phyloP scores from a whole-genome alignment of 768 basidiomycete species.

The Psilocybe cubensis region DNA sequence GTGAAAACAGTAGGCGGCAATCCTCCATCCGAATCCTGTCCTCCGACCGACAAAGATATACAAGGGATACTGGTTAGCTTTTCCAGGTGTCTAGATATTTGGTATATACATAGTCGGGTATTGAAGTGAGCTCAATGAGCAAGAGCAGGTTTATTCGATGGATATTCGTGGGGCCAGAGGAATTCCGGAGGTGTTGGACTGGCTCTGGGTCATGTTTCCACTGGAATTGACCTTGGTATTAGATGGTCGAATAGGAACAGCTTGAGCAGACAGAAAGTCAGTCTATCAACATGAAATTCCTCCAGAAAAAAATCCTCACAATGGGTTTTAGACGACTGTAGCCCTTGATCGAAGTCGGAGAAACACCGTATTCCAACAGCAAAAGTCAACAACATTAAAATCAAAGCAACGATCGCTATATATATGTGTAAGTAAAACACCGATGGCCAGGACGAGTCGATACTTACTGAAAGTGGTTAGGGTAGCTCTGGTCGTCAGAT shows the following conservation, averaged over 20 bases:
- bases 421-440: background rate
- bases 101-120: background rate
- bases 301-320: conserved; percentile 57
- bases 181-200: conserved; percentile 55
- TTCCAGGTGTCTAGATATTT: background rate
- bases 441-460: background rate
- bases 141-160: conserved; percentile 57
- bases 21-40: background rate
- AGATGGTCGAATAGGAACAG: conserved; percentile 49
- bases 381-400: conserved; percentile 77
- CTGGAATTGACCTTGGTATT: conserved; percentile 43
- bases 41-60: background rate
- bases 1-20: background rate
- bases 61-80: background rate
- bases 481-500: conserved; percentile 76
- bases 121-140: background rate
- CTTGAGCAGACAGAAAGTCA: conserved; percentile 33
- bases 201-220: conserved; percentile 49
- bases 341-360: conserved; percentile 81
- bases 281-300: conserved; percentile 25
- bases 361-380: conserved; percentile 79
- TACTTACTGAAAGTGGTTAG: conserved; percentile 78
- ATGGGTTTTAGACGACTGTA: conserved; percentile 71
- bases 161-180: conserved; percentile 69
- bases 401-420: conserved; percentile 74